Evolutionary conservation across 495 filamentous ascomycete species (phyloP), one percentile per base, ranked within the genome.

Genomic region (Podospora pseudoanserina): DNA sequence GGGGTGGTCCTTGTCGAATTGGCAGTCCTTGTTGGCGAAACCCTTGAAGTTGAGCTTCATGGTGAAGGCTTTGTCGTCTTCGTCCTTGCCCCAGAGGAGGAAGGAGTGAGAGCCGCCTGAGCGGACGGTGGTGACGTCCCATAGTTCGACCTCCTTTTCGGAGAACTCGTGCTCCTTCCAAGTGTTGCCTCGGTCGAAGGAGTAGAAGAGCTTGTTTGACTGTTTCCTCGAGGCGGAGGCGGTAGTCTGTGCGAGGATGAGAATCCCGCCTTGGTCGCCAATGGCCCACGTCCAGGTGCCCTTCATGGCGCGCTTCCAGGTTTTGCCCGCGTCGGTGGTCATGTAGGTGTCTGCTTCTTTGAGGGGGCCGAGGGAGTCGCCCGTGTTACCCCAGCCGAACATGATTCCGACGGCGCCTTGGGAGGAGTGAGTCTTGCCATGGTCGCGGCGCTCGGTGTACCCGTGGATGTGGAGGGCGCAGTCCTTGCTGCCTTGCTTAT

Each of bases 401-500:
- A 97, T 93, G 65, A 99, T 76, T 9, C 96, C 96, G 58, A 97
- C 88, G 23, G 95, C 96, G 34, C 92, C 92, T 26, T 88, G 84
- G 16, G 93, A 97, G 18, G 92, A 94, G 75, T 90, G 97, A 0
- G 90, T 95, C 75, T 96, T 89, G 26, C 89, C 79, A 61, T 85
- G 86, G 73, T 97, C 91, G 61, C 71, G 78, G 68, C 95, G 90
- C 74, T 98, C 94, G 0, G 96, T 97, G 75, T 96, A 99, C 56
- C 93, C 90, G 77, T 98, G 96, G 23, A 99, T 83, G 78, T 99
- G 92, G 56, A 99, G 84, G 18, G 92, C 90, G 75, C 95, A 99
- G 56, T 87, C 81, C 23, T 89, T 81, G 32, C 84, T 78, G 58
- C 85, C 84, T 53, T 79, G 76, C 16, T 72, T 71, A 44, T 84